Base-by-base conservation (phyloP, 2,329 filamentous ascomycete genomes). In the Pseudocercospora pini-densiflorae region DNA sequence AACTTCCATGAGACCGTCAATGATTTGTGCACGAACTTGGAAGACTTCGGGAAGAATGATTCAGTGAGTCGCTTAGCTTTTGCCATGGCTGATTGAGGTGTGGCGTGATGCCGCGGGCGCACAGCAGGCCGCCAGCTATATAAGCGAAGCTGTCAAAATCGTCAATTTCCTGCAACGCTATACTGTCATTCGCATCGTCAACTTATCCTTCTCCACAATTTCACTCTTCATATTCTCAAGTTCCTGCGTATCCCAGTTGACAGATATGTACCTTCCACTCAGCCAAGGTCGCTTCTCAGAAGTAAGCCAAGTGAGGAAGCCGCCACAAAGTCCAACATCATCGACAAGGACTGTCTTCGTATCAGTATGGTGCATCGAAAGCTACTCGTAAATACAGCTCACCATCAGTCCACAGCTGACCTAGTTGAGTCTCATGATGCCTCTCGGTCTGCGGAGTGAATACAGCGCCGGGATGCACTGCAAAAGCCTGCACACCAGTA, bases 391-490 rank as follows among this genome's bases (percentile, higher is more conserved):
- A 21, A 24, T 19, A 14, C 8, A 4, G 54, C 64, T 49, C 23
- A 67, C 64, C 33, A 45, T 64, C 53, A 8, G 58, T 59, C 65
- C 65, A 67, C 5, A 64, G 31, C 9, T 62, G 31, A 3, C 65
- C 65, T 24, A 62, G 14, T 31, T 67, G 65, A 16, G 65, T 67
- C 59, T 55, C 58, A 45, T 64, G 62, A 62, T 67, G 65, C 16
- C 51, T 23, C 43, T 64, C 59, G 6, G 65, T 67, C 59, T 62
- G 62, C 24, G 59, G 33, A 29, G 65, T 70, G 47, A 64, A 19
- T 3, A 68, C 68, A 5, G 63, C 66, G 14, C 68, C 68, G 1
- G 68, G 68, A 63, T 70, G 68, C 23, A 68, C 31, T 16, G 68
- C 68, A 53, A 64, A 66, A 7, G 66, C 66, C 12, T 55, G 54